These are phyloP conservation scores for Macrolepiota fuliginosa DNA, from an alignment of 768 basidiomycete species.

Conservation along the genomic window DNA sequence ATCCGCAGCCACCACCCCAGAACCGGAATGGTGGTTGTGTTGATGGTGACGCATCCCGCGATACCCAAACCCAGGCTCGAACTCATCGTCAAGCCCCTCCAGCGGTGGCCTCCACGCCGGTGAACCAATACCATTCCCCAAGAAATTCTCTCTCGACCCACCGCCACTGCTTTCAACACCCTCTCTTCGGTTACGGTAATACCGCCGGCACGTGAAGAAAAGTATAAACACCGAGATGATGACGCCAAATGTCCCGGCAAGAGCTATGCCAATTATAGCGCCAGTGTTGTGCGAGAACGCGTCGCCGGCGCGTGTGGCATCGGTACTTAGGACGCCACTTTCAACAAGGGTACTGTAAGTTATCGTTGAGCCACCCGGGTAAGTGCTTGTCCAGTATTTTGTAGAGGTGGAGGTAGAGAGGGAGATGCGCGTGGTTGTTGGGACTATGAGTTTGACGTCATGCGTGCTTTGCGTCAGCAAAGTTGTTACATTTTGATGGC, in stretches of 20 bases:
- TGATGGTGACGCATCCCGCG: not conserved
- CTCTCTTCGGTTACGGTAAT: slow-evolving; percentile 14
- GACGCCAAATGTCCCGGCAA: slow-evolving; percentile 26
- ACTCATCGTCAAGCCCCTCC: slow-evolving; percentile 23
- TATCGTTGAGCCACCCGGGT: slow-evolving; percentile 16
- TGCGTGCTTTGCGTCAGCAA: not conserved
- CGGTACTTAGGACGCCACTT: slow-evolving; percentile 31
- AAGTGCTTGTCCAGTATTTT: slow-evolving; percentile 17
- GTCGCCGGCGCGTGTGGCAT: slow-evolving; percentile 16
- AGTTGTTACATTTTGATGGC: not conserved
- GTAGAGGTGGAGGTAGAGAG: slow-evolving; percentile 17
- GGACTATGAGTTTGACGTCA: not conserved
- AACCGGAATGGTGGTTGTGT: not conserved
- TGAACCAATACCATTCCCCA: slow-evolving; percentile 11
- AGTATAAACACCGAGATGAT: slow-evolving; percentile 27
- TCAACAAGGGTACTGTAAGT: slow-evolving; percentile 21
- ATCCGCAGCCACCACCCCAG: not conserved
- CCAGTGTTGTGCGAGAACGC: slow-evolving; percentile 34
- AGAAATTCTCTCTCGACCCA: slow-evolving; percentile 22
- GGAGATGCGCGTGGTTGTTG: not conserved
- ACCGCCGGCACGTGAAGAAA: slow-evolving; percentile 31
- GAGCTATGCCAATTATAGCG: slow-evolving; percentile 35
- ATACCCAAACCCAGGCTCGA: slow-evolving; percentile 14
- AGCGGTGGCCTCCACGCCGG: slow-evolving; percentile 30
- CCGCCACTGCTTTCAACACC: not conserved